phyloP scores from a whole-genome alignment of 2,329 filamentous ascomycete species.

The Westerdykella sp. region DNA sequence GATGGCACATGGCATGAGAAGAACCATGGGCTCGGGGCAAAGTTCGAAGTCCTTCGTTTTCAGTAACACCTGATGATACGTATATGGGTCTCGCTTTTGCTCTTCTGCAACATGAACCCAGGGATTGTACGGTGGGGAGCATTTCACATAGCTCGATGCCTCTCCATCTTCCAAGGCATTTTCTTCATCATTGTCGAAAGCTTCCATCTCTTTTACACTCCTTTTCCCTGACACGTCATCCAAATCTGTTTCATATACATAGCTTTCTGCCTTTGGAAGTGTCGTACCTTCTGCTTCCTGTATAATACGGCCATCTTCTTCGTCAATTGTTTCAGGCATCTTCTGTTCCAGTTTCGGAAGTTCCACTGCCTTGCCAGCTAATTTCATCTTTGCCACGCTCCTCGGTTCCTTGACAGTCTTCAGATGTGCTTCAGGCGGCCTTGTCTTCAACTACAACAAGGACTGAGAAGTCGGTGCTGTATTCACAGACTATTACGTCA shows the following conservation, averaged over 20 bases:
- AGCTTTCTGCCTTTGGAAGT: too few relatives aligned
- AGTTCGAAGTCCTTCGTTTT: slow-evolving; percentile 9
- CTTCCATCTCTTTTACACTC: too few relatives aligned
- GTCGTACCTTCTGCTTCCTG: too few relatives aligned
- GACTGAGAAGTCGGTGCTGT: slow-evolving; percentile 30
- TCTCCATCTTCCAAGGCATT: slow-evolving; percentile 5
- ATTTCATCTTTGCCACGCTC: too few relatives aligned
- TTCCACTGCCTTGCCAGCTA: too few relatives aligned
- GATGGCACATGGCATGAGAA: slow-evolving; percentile 18
- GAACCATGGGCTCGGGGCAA: slow-evolving; percentile 14
- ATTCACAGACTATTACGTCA: slow-evolving; percentile 33
- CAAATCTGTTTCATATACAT: too few relatives aligned
- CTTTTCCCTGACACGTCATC: too few relatives aligned
- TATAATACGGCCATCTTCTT: too few relatives aligned
- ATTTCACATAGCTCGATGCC: slow-evolving; percentile 15
- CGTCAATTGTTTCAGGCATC: too few relatives aligned
- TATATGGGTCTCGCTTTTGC: slow-evolving; percentile 8
- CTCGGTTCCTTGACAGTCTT: slow-evolving; percentile 42
- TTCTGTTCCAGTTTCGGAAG: too few relatives aligned
- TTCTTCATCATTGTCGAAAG: too few relatives aligned
- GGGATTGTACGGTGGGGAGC: slow-evolving; percentile 23
- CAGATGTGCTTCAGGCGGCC: slow-evolving; percentile 67
- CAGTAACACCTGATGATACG: slow-evolving; percentile 18
- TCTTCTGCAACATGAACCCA: slow-evolving; percentile 18
- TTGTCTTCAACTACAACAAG: slow-evolving; percentile 45